phyloP scores from a whole-genome alignment of 2,329 filamentous ascomycete genomes.

The Cryoendolithus antarcticus region DNA sequence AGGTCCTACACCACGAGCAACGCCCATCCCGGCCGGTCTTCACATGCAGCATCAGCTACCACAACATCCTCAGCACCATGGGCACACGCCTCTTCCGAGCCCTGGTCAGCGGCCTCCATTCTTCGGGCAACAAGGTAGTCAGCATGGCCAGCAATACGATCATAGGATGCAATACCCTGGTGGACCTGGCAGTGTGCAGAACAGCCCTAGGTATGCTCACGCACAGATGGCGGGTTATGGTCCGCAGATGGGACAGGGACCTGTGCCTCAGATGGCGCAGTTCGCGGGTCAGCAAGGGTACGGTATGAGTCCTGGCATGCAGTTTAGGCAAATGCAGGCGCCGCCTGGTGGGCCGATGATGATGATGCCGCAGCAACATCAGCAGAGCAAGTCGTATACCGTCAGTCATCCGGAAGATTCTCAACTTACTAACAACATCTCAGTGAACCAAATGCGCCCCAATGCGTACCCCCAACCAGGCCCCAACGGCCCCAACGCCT shows the following conservation, averaged over 20 bases:
- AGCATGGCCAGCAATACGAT: constrained; percentile 61
- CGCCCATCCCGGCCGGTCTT: constrained; percentile 43
- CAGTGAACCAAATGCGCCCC: constrained; percentile 24
- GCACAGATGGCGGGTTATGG: constrained; percentile 36
- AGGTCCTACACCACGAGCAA: constrained; percentile 52
- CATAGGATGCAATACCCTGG: constrained; percentile 80
- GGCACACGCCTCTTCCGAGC: constrained; percentile 56
- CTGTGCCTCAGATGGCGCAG: constrained; percentile 39
- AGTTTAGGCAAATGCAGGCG: constrained; percentile 24
- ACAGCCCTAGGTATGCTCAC: constrained; percentile 67
- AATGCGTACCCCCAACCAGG: constrained; percentile 10
- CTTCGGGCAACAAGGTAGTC: constrained; percentile 21
- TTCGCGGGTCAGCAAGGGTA: constrained; percentile 60
- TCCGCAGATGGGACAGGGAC: constrained; percentile 26
- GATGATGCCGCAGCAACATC: constrained; percentile 15
- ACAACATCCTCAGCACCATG: constrained; percentile 62
- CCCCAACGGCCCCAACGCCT: constrained; percentile 7
- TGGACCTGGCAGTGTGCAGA: constrained; percentile 58
- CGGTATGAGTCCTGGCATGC: constrained; percentile 56
- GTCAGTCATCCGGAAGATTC: not conserved
- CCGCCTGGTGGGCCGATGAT: constrained; percentile 11
- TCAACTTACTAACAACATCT: not conserved
- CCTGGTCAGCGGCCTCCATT: constrained; percentile 65
- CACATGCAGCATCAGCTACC: constrained; percentile 74
- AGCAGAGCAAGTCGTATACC: constrained; percentile 40